These are phyloP conservation scores for Metarhizium guizhouense DNA, from an alignment of 2,329 filamentous ascomycete species.

Conservation along the genomic window DNA sequence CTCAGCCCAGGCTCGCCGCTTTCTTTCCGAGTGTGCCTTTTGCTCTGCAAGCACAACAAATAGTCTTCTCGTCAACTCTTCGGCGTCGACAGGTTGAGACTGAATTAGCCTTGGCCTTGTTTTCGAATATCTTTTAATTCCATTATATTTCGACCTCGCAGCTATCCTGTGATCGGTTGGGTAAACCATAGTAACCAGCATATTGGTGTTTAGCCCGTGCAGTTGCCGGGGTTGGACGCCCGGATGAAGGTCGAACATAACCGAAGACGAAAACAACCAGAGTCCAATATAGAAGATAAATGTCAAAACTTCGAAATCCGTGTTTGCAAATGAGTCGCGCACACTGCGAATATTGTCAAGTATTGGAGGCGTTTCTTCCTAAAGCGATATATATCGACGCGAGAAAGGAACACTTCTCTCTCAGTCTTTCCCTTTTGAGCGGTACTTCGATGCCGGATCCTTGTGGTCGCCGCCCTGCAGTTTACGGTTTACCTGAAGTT, in stretches of 20 bases:
- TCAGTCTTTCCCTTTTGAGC: neutral
- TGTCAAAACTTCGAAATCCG: neutral
- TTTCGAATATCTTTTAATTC: neutral
- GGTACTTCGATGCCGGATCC: neutral
- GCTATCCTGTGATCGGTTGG: conserved; percentile 4
- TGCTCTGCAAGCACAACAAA: conserved; percentile 41
- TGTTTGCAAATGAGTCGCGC: neutral
- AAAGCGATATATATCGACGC: neutral
- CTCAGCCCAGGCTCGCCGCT: conserved; percentile 19
- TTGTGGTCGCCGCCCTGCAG: neutral
- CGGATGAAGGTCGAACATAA: neutral
- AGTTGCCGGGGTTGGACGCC: neutral
- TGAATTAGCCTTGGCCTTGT: conserved; percentile 12
- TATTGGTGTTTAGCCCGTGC: neutral
- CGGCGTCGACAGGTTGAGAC: conserved; percentile 37
- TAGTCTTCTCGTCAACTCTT: conserved; percentile 45
- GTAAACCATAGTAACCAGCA: conserved; percentile 8
- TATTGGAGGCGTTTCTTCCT: neutral
- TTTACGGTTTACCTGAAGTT: conserved; percentile 2
- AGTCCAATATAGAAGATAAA: neutral
- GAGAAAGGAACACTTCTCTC: neutral
- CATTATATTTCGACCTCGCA: neutral
- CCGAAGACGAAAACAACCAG: neutral
- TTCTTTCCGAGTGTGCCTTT: conserved; percentile 30
- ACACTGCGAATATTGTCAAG: neutral